Evolutionary conservation across 805 yeast genomes (phyloP).

Genomic region (Candida schatavii): DNA sequence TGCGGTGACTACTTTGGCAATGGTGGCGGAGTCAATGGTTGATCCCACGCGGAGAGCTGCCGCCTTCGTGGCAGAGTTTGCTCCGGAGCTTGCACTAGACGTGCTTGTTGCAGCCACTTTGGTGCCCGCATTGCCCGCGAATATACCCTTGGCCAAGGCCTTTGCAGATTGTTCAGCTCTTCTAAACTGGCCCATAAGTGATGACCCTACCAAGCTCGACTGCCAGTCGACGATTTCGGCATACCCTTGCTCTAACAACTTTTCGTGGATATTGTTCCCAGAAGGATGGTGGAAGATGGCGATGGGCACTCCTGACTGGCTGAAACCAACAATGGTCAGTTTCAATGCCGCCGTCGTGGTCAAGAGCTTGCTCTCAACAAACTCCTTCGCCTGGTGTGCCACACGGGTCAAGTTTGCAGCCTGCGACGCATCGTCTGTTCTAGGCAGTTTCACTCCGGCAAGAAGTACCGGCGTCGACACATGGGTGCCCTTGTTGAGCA

Average conservation of each 20-base stretch:
- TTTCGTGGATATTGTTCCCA: conserved; percentile 68
- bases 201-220: conserved; percentile 62
- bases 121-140: conserved; percentile 40
- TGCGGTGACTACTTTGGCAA: conserved; percentile 61
- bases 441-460: conserved; percentile 74
- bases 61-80: conserved; percentile 17
- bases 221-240: conserved; percentile 84
- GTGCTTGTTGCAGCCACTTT: conserved; percentile 10
- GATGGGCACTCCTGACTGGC: conserved; percentile 58
- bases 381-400: conserved; percentile 64
- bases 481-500: conserved; percentile 50
- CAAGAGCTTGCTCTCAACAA: conserved; percentile 61
- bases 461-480: conserved; percentile 57
- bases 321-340: conserved; percentile 57
- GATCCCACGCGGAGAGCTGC: conserved; percentile 41
- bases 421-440: conserved; percentile 51
- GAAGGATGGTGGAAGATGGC: conserved; percentile 67
- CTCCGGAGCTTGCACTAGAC: conserved; percentile 13
- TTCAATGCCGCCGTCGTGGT: conserved; percentile 54
- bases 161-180: conserved; percentile 64
- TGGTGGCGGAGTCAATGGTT: conserved; percentile 47
- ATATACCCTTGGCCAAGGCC: conserved; percentile 54
- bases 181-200: conserved; percentile 59
- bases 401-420: conserved; percentile 49
- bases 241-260: conserved; percentile 63